Percentiles rank a stretch among this genome's conserved stretches.
phyloP scores from a whole-genome alignment of 1,139 yeast genomes.

The Hemisphaericaspora subhashii region DNA sequence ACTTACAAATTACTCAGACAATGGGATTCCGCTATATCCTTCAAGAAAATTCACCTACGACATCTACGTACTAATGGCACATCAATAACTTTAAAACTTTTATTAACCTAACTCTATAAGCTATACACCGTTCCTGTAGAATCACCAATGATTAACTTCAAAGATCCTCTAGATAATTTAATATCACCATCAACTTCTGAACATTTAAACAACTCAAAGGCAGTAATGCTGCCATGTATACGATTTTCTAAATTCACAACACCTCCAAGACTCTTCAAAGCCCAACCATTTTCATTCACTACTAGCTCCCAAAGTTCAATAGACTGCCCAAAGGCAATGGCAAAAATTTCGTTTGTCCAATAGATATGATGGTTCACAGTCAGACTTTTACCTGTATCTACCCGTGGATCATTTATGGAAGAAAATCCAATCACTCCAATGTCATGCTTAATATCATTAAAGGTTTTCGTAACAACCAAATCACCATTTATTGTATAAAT shows the following conservation, averaged over 20 bases:
- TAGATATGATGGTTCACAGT: constrained; percentile 30
- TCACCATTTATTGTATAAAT: constrained; percentile 60
- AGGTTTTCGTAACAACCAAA: constrained; percentile 22
- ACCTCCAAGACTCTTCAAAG: constrained; percentile 17
- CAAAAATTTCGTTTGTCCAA: constrained; percentile 42
- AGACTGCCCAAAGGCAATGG: constrained; percentile 22
- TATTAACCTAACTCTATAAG: constrained; percentile 8
- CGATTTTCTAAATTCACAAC: constrained; percentile 17
- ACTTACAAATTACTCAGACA: no score
- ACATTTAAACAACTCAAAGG: constrained; percentile 30
- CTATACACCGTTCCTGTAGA: constrained; percentile 38
- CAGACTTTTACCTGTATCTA: constrained; percentile 26
- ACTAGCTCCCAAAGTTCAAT: constrained; percentile 29
- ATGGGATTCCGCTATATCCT: no score
- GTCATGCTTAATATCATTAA: constrained; percentile 16
- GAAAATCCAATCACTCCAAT: constrained; percentile 33
- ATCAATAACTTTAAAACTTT: not conserved
- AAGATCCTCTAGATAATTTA: constrained; percentile 32
- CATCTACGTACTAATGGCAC: no score
- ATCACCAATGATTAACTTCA: constrained; percentile 39
- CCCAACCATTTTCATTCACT: constrained; percentile 24
- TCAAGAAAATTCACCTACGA: no score
- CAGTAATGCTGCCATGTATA: constrained; percentile 23
- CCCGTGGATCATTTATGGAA: constrained; percentile 28
- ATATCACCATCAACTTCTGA: constrained; percentile 39